These are phyloP conservation scores for Micromonas commoda DNA, from an alignment of 139 green algal species.

Conservation along the genomic window DNA sequence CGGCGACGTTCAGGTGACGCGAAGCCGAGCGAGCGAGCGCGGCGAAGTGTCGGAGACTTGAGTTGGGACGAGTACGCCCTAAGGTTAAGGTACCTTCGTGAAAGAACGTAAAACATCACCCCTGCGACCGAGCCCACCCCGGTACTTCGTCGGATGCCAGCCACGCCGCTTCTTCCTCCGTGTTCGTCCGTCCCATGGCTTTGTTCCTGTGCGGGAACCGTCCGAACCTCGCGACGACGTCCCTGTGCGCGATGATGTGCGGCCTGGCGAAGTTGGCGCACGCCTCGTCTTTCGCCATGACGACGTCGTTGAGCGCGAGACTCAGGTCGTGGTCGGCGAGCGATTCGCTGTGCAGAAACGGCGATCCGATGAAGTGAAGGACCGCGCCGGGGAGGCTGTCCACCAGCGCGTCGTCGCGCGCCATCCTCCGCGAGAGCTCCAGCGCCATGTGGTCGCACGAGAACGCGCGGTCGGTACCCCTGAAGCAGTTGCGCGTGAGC, in stretches of 20 bases:
- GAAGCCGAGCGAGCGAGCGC: background rate
- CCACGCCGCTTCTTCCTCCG: background rate
- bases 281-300: background rate
- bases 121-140: background rate
- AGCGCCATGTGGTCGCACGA: constrained; percentile 1
- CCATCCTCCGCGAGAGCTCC: background rate
- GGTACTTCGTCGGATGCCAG: background rate
- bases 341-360: constrained; percentile 8
- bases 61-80: background rate
- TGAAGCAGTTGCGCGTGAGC: constrained; percentile 2
- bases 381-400: background rate
- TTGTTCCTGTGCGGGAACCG: constrained; percentile 14
- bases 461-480: constrained; percentile 3
- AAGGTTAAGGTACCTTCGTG: too few relatives aligned
- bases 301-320: background rate
- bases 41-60: background rate
- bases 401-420: background rate
- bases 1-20: background rate
- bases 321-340: constrained; percentile 1
- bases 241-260: background rate
- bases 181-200: background rate
- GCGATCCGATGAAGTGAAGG: background rate
- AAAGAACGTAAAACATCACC: background rate
- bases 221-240: constrained; percentile 11
- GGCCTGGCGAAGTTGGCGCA: background rate